phyloP scores from a whole-genome alignment of 2,329 filamentous ascomycete species.

The Colletotrichum godetiae region DNA sequence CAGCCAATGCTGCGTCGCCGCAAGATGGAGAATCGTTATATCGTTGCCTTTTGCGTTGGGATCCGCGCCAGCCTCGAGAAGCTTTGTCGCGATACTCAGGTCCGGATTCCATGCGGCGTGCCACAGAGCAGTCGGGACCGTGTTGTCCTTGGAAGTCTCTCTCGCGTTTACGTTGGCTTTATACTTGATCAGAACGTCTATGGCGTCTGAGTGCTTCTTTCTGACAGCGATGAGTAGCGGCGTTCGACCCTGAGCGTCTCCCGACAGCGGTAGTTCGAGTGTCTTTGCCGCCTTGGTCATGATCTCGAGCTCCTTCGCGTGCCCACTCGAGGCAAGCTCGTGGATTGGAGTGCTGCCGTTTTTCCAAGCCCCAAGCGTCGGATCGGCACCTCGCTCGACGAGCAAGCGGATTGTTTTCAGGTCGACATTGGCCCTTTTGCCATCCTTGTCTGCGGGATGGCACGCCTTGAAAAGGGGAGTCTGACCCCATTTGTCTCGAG shows the following conservation, averaged over 20 bases:
- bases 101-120: neutral
- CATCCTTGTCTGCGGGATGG: constrained; percentile 3
- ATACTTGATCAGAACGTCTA: constrained; percentile 15
- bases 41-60: constrained; percentile 1
- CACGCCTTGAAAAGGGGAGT: constrained; percentile 22
- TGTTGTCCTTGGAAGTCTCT: constrained; percentile 1
- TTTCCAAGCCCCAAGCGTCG: constrained; percentile 3
- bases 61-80: constrained; percentile 10
- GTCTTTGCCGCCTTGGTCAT: constrained; percentile 1
- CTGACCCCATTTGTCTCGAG: constrained; percentile 1
- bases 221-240: constrained; percentile 6
- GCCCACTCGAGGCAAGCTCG: constrained; percentile 4
- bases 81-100: neutral
- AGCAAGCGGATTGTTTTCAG: constrained; percentile 7
- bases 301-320: constrained; percentile 3
- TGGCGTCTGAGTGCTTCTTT: neutral
- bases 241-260: neutral
- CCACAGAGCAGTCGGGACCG: constrained; percentile 8
- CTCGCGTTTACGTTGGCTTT: constrained; percentile 11
- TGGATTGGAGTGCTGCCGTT: constrained; percentile 7
- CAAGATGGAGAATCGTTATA: constrained; percentile 10
- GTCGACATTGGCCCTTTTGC: neutral
- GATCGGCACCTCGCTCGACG: constrained; percentile 13
- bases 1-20: neutral
- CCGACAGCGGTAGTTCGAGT: neutral